These are phyloP conservation scores for Ophiognomonia clavigignenti-juglandacearum DNA, from an alignment of 2,329 filamentous ascomycete species.

Conservation along the genomic window DNA sequence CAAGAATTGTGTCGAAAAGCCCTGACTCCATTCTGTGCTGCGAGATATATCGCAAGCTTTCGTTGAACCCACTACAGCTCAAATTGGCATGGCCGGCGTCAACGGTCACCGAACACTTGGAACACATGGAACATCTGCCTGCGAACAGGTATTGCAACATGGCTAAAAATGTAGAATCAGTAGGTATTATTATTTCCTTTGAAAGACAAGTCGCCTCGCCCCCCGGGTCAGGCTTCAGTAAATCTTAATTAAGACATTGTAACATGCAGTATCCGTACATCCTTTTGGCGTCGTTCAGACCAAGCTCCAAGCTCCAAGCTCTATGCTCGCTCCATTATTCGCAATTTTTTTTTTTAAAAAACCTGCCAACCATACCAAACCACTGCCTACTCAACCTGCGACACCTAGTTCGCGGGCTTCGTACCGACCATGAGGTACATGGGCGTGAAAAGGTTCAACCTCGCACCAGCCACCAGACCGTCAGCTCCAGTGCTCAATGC, in stretches of 20 bases:
- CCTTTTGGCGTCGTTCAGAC: neutral
- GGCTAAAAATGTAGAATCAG: conserved; percentile 1
- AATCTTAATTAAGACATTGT: conserved; percentile 3
- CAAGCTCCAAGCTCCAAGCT: too few species aligned
- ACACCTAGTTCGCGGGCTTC: conserved; percentile 59
- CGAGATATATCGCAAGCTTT: neutral
- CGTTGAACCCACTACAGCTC: conserved; percentile 13
- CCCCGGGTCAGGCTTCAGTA: too few species aligned
- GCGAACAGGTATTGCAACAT: neutral
- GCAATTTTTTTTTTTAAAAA: too few species aligned
- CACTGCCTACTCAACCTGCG: neutral
- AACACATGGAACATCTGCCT: neutral
- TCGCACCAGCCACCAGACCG: conserved; percentile 78
- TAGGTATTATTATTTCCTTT: conserved; percentile 2
- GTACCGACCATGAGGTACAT: conserved; percentile 97
- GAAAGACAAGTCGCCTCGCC: too few species aligned
- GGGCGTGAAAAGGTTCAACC: conserved; percentile 90
- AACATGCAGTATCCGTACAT: conserved; percentile 1
- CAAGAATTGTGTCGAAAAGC: neutral
- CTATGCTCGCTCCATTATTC: neutral
- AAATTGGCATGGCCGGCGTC: conserved; percentile 2
- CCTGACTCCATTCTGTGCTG: neutral
- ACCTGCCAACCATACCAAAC: neutral
- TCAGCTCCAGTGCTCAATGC: conserved; percentile 78
- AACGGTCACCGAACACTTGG: conserved; percentile 14